Evolutionary conservation across 495 filamentous ascomycete genomes (phyloP), one percentile per base, ranked within the genome.

Genomic region (Lasiosphaeris hirsuta): DNA sequence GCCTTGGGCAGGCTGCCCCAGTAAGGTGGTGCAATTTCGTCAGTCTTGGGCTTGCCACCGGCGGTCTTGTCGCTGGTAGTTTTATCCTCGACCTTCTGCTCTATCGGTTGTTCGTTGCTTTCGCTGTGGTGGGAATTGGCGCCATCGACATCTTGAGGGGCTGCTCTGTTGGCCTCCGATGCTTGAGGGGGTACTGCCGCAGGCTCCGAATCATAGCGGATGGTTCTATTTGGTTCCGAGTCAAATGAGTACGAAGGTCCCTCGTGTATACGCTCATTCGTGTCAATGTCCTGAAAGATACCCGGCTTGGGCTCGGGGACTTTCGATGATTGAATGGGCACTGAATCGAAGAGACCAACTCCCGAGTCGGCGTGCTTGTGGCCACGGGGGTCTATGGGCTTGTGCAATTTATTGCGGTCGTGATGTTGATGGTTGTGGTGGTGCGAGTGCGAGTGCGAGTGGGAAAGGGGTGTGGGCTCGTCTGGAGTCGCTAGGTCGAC

Each of bases 1-100:
- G 69, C 68, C 47, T 67, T 65, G 50, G 75, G 71, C 23, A 74
- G 62, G 34, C 63, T 56, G 23, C 75, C 75, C 75, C 75, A 76
- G 56, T 77, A 75, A 0, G 72, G 69, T 8, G 63, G 18, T 1
- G 42, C 14, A 4, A n/a, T 47, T 19, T 43, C 7, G 41, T 17
- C n/a, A 1, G 18, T 4, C 33, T 39, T 40, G 0, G 37, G 13
- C 7, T 58, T 34, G 35, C 13, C 1, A 11, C 35, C 44, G 51
- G 19, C 19, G 7, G 42, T 50, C 10, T 44, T 34, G 42, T 35
- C 40, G 19, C 4, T 38, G n/a, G 44, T 11, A 0, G 7, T 5
- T 7, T 10, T 39, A 8, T 18, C 40, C 33, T 39, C 17, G 50
- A 18, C 10, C 17, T 11, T 9, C 10, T 45, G 30, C 7, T 44